These are phyloP conservation scores for Diaporthe longicolla DNA, from an alignment of 2,329 filamentous ascomycete species.

Conservation along the genomic window DNA sequence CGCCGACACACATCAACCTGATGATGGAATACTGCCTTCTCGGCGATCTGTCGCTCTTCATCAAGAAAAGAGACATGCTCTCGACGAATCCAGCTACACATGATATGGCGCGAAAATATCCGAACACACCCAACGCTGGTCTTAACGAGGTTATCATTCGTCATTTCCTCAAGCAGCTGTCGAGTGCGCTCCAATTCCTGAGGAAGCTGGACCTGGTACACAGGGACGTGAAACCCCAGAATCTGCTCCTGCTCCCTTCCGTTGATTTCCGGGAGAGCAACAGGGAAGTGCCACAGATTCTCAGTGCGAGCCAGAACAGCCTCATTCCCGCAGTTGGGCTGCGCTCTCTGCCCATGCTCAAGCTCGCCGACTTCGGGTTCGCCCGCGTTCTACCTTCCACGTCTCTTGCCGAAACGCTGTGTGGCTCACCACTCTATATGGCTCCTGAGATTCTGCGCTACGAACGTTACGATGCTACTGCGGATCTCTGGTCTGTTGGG, in stretches of 20 bases:
- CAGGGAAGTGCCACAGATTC: slow-evolving; percentile 76
- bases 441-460: slow-evolving; percentile 97
- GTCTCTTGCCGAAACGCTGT: slow-evolving; percentile 94
- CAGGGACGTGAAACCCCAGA: slow-evolving; percentile 97
- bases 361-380: slow-evolving; percentile 99
- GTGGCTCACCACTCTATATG: slow-evolving; percentile 98
- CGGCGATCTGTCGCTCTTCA: slow-evolving; percentile 94
- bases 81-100: slow-evolving; percentile 83
- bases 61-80: slow-evolving; percentile 91
- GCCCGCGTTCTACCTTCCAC: slow-evolving; percentile 91
- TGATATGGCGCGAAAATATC: slow-evolving; percentile 95
- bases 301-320: slow-evolving; percentile 83
- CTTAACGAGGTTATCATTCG: slow-evolving; percentile 96
- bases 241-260: slow-evolving; percentile 90
- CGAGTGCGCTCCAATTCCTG: slow-evolving; percentile 91
- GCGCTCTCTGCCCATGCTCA: slow-evolving; percentile 91
- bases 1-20: slow-evolving; percentile 89
- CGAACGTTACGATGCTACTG: slow-evolving; percentile 97
- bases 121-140: slow-evolving; percentile 85
- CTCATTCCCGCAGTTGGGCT: slow-evolving; percentile 86
- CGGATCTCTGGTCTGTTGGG: slow-evolving; percentile 97
- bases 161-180: slow-evolving; percentile 95
- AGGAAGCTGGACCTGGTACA: slow-evolving; percentile 90
- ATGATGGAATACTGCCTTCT: slow-evolving; percentile 99
- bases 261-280: slow-evolving; percentile 75